Evolutionary conservation across 208 protist species (phyloP).

Genomic region (Naegleria fowleri): DNA sequence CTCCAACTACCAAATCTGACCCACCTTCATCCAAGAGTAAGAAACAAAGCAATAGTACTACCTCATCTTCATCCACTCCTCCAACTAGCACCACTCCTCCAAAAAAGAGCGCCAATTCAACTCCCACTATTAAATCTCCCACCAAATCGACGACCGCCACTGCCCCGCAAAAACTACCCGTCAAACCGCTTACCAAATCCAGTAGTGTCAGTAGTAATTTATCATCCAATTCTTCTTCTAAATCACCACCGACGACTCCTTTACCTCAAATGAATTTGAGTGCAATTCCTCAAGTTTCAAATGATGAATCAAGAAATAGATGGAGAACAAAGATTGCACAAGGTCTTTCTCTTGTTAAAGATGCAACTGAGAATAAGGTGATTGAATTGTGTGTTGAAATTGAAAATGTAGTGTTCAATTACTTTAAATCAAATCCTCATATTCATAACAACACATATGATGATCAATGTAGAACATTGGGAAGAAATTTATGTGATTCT

Average conservation of each 20-base stretch:
- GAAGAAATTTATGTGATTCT: constrained; percentile 8
- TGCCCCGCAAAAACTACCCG: not conserved
- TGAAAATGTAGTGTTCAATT: not conserved
- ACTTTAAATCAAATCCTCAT: not conserved
- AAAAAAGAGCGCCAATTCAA: not conserved
- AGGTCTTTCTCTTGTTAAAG: not conserved
- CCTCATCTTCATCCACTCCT: not conserved
- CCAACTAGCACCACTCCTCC: not conserved
- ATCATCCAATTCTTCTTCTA: not conserved
- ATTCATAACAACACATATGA: not conserved
- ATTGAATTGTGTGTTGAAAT: constrained; percentile 18
- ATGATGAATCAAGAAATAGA: not conserved
- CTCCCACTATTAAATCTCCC: too few species aligned
- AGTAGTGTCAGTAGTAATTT: not conserved
- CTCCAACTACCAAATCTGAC: too few species aligned
- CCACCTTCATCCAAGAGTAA: not conserved
- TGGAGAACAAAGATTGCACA: not conserved
- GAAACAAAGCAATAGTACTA: not conserved
- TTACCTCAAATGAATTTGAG: not conserved
- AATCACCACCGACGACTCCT: not conserved
- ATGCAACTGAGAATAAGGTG: not conserved
- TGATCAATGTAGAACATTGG: constrained; percentile 16
- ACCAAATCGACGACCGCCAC: not conserved
- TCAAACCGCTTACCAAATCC: not conserved
- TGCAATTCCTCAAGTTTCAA: not conserved